Conservation (phyloP, 306 rosid genomes). For the Lithocarpus polystachyus region DNA sequence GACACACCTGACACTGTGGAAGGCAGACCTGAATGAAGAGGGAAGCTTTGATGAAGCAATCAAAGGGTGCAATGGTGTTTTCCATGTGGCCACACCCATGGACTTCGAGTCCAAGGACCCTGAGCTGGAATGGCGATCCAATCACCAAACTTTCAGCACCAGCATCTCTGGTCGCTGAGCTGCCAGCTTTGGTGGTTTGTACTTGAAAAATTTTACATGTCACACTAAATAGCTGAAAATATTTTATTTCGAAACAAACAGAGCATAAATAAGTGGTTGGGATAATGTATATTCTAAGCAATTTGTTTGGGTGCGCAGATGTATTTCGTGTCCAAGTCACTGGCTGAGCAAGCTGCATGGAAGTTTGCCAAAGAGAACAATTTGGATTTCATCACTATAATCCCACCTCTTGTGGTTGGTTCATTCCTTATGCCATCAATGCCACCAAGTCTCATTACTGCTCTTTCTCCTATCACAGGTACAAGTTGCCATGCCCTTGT, state of each 20-base stretch:
- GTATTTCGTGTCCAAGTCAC: constrained; percentile 72
- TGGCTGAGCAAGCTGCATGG: constrained; percentile 86
- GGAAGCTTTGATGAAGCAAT: constrained; percentile 81
- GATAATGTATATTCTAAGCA: background rate
- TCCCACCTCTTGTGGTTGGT: constrained; percentile 73
- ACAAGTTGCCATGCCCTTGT: background rate
- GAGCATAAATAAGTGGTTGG: too few species aligned
- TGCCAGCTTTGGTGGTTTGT: too few species aligned
- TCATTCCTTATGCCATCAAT: constrained; percentile 57
- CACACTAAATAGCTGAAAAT: too few species aligned
- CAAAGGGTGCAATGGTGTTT: constrained; percentile 66
- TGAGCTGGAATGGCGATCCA: constrained; percentile 1
- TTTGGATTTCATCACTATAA: constrained; percentile 49
- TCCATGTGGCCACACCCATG: constrained; percentile 89
- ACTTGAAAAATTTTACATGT: too few species aligned
- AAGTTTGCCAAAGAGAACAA: constrained; percentile 55
- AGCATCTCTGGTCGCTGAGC: too few species aligned
- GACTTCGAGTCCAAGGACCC: constrained; percentile 77
- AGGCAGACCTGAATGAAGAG: constrained; percentile 59
- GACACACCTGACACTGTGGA: constrained; percentile 55
- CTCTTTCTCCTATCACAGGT: constrained; percentile 50
- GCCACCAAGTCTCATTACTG: constrained; percentile 74
- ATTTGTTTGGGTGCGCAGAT: constrained; percentile 29
- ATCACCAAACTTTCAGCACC: too few species aligned
- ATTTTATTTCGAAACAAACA: too few species aligned